These are phyloP conservation scores for Vigna nakashimae DNA, from an alignment of 306 rosid genomes.

Conservation along the genomic window DNA sequence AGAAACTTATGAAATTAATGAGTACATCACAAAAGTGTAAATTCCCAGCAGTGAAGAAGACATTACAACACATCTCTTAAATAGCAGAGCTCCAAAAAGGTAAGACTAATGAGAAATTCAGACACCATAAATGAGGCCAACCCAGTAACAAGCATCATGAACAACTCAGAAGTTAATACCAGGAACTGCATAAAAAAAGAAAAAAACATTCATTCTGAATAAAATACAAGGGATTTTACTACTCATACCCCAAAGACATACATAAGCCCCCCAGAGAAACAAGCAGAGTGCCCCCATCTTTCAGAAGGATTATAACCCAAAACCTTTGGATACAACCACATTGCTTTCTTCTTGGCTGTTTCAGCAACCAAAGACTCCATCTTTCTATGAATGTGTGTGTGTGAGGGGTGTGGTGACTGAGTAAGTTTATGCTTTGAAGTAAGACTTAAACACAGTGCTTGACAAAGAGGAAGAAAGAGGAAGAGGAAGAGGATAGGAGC, in stretches of 20 bases:
- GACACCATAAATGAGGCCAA: slow-evolving; percentile 38
- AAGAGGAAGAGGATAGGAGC: slow-evolving; percentile 5
- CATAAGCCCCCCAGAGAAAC: slow-evolving; percentile 68
- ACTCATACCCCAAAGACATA: slow-evolving; percentile 90
- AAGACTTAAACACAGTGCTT: slow-evolving; percentile 52
- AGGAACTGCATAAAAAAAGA: background rate
- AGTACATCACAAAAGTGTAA: slow-evolving; percentile 35
- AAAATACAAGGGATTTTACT: slow-evolving; percentile 11
- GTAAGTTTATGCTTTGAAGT: slow-evolving; percentile 17
- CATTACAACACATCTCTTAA: slow-evolving; percentile 17
- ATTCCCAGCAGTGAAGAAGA: slow-evolving; percentile 6
- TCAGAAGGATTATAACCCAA: slow-evolving; percentile 84
- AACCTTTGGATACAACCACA: slow-evolving; percentile 94
- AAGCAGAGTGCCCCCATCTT: slow-evolving; percentile 99
- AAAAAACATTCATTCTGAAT: background rate
- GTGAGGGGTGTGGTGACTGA: background rate
- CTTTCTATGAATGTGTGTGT: background rate
- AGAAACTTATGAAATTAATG: slow-evolving; percentile 38
- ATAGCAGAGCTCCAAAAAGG: slow-evolving; percentile 37
- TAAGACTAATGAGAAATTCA: slow-evolving; percentile 33
- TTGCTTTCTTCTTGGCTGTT: slow-evolving; percentile 76
- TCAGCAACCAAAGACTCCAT: slow-evolving; percentile 76
- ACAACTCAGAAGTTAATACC: background rate
- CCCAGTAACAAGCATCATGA: slow-evolving; percentile 11
- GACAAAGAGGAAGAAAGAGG: slow-evolving; percentile 58